A percentile compares a stretch with the other conserved stretches of the same genome.
phyloP scores from a whole-genome alignment of 441 rosid genomes.

The Populus hybrid region DNA sequence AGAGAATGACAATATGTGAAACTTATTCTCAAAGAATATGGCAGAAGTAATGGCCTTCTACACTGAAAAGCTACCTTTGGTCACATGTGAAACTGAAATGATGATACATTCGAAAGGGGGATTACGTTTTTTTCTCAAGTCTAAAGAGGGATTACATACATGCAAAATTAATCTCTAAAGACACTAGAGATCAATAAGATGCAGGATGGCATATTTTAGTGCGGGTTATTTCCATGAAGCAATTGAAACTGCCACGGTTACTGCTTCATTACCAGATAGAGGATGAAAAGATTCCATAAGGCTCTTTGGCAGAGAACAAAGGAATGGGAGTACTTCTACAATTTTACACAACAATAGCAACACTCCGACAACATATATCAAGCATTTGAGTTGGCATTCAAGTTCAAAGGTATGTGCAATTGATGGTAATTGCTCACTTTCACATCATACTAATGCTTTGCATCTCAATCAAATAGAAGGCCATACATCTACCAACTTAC shows the following conservation, averaged over 20 bases:
- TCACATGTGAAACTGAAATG: neutral
- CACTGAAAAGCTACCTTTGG: neutral
- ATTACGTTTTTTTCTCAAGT: neutral
- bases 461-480: conserved; percentile 1
- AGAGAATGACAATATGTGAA: conserved; percentile 15
- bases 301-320: neutral
- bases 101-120: neutral
- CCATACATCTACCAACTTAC: conserved; percentile 38
- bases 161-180: neutral
- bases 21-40: conserved; percentile 14
- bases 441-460: neutral
- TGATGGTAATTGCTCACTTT: neutral
- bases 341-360: neutral
- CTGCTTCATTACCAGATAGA: neutral
- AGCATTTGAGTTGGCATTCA: neutral
- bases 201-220: neutral
- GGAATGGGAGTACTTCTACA: neutral
- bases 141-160: neutral
- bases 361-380: neutral
- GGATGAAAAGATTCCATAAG: neutral
- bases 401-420: neutral
- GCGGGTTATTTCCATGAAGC: neutral
- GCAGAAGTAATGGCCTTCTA: neutral
- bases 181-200: no score
- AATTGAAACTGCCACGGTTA: neutral